Conservation (phyloP, 495 filamentous ascomycete species). For the Penicillium turbatum region DNA sequence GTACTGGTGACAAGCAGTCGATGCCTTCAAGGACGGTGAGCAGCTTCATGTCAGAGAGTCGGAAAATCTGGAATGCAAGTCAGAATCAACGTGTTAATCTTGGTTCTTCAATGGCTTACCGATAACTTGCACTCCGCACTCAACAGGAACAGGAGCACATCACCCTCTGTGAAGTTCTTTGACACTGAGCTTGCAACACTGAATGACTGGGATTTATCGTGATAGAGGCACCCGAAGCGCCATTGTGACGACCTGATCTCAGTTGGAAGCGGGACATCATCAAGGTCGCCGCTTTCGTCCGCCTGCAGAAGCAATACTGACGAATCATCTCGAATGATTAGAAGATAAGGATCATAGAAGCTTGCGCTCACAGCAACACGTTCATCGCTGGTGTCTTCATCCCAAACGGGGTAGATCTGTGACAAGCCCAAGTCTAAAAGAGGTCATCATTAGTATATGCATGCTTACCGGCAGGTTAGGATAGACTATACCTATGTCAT, state of each 20-base stretch:
- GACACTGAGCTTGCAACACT: conserved; percentile 30
- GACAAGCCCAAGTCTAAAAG: conserved; percentile 69
- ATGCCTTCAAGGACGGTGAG: conserved; percentile 56
- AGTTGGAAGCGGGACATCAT: conserved; percentile 66
- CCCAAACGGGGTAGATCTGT: conserved; percentile 85
- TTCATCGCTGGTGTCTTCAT: conserved; percentile 79
- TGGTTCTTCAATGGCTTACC: conserved; percentile 44
- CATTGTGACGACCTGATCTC: conserved; percentile 59
- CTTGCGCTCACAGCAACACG: conserved; percentile 73
- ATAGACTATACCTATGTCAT: conserved; percentile 69
- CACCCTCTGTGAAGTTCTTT: conserved; percentile 41
- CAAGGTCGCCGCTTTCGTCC: conserved; percentile 76
- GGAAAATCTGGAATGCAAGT: conserved; percentile 35
- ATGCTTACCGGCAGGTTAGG: neutral
- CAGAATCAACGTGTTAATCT: neutral
- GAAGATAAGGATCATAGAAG: conserved; percentile 82
- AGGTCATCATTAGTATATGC: conserved; percentile 7
- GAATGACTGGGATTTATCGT: conserved; percentile 58
- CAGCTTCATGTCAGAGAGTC: conserved; percentile 35
- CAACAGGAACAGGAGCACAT: conserved; percentile 69
- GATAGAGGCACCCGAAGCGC: conserved; percentile 76
- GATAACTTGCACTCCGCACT: conserved; percentile 65
- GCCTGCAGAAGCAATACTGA: conserved; percentile 71
- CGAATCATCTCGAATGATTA: conserved; percentile 77
- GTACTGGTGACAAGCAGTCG: conserved; percentile 68